Base-by-base conservation (phyloP, 2,329 filamentous ascomycete genomes). In the Phoma sp. region DNA sequence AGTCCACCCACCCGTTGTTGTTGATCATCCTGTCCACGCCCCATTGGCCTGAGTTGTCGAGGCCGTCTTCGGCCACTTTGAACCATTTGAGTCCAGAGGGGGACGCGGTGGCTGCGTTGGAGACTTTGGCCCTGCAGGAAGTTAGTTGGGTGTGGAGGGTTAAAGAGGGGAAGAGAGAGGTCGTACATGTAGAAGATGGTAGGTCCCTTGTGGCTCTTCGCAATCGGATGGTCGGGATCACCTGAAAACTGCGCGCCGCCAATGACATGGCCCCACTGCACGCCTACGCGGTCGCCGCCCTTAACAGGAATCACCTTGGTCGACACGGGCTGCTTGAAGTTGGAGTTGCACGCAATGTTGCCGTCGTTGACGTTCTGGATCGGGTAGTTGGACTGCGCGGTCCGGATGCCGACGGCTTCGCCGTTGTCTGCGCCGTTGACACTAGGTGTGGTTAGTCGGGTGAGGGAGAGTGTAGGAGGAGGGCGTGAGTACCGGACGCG, bases 191-290 rank as follows among this genome's bases (percentile, higher is more conserved):
- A 76, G 40, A 76, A 70, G 9, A 75, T 65, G 4, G 74, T 65
- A 13, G 73, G 73, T 9, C 80, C 80, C 71, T 82, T 81, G 64
- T 82, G 80, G 29, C 73, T 77, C 44, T 74, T 70, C 8, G 81
- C 80, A 57, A 82, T 82, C 7, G 80, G 80, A 54, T 83, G 73
- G 55, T 82, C 81, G 2, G 73, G 60, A 19, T 72, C 70, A 59
- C 76, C 76, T 39, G 80, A 48, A 60, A 75, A 78, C 68, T 85
- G 81, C 7, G 78, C 75, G 43, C 82, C 82, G 48, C 83, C 83
- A 51, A 85, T 79, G 45, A 84, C 75, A 63, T 85, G 82, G 37
- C 81, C 80, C 76, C 80, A 85, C 68, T 75, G 80, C 1, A 81
- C 76, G 7, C 82, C 82, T 40, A 85, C 72, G 61, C 78, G 75